These are phyloP conservation scores for Allodekkera sacchari DNA, from an alignment of 805 yeast genomes.

Conservation along the genomic window DNA sequence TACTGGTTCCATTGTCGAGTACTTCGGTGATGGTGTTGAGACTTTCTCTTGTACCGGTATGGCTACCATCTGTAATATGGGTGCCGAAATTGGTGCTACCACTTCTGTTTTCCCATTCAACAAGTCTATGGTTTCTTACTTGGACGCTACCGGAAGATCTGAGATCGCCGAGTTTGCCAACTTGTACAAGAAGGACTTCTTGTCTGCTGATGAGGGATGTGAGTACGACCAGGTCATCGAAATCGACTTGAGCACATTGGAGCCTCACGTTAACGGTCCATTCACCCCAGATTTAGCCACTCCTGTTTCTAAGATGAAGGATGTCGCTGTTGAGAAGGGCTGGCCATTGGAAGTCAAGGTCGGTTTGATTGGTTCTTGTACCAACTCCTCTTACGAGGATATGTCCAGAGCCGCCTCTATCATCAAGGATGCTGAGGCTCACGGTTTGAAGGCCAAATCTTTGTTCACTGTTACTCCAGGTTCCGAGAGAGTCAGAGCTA, in stretches of 20 bases:
- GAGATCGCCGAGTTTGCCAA: conserved; percentile 74
- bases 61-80: conserved; percentile 99
- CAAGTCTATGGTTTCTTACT: conserved; percentile 41
- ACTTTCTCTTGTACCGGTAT: conserved; percentile 93
- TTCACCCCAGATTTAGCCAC: conserved; percentile 98
- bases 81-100: conserved; percentile 99
- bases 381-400: conserved; percentile 97
- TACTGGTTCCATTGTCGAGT: conserved; percentile 93
- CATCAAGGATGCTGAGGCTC: conserved; percentile 77
- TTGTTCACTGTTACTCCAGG: conserved; percentile 97
- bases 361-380: conserved; percentile 96
- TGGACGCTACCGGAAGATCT: conserved; percentile 75
- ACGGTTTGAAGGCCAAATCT: conserved; percentile 82
- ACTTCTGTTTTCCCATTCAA: conserved; percentile 95
- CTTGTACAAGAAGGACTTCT: conserved; percentile 35
- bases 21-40: conserved; percentile 91
- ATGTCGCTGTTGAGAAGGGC: conserved; percentile 57
- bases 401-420: conserved; percentile 94
- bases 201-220: conserved; percentile 80
- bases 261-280: conserved; percentile 96
- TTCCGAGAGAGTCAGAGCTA: conserved; percentile 95
- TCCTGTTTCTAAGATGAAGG: conserved; percentile 75
- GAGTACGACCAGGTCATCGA: conserved; percentile 90
- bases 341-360: conserved; percentile 89
- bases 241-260: conserved; percentile 76